Conservation (phyloP, 805 yeast species). For the Kluyveromyces aestuarii region DNA sequence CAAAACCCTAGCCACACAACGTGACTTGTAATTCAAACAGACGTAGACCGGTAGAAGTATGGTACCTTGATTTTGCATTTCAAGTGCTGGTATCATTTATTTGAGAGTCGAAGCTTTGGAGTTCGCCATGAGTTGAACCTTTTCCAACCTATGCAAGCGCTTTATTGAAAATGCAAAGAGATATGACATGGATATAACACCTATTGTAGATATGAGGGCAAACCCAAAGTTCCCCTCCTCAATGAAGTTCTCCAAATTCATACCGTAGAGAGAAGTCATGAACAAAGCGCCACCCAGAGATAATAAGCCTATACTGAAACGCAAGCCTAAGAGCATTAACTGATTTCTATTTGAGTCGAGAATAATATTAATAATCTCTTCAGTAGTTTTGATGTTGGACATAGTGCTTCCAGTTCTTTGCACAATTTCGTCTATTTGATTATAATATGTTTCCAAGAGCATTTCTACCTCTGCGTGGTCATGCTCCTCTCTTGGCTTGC, state of each 20-base stretch:
- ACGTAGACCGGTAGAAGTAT: too few relatives aligned
- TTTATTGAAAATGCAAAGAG: conserved; percentile 48
- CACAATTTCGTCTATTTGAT: conserved; percentile 88
- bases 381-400: conserved; percentile 84
- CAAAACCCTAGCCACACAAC: not conserved
- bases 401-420: conserved; percentile 73
- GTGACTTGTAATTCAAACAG: not conserved
- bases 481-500: conserved; percentile 41
- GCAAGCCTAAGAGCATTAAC: conserved; percentile 76
- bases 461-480: conserved; percentile 87
- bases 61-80: not conserved
- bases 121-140: conserved; percentile 58
- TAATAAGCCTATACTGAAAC: conserved; percentile 74
- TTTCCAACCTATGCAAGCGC: conserved; percentile 56
- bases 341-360: conserved; percentile 91
- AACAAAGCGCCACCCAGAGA: conserved; percentile 76
- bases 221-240: conserved; percentile 78
- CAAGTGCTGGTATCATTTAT: not conserved
- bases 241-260: conserved; percentile 88
- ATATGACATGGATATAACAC: conserved; percentile 35
- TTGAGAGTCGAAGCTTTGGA: conserved; percentile 1
- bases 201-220: conserved; percentile 33
- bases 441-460: conserved; percentile 81
- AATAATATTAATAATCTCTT: conserved; percentile 88
- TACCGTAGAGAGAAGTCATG: conserved; percentile 84